A percentile compares a stretch with the other conserved stretches of the same genome.
Evolutionary conservation across 2,329 filamentous ascomycete species (phyloP).

Genomic region (Myriosclerotinia curreyana): DNA sequence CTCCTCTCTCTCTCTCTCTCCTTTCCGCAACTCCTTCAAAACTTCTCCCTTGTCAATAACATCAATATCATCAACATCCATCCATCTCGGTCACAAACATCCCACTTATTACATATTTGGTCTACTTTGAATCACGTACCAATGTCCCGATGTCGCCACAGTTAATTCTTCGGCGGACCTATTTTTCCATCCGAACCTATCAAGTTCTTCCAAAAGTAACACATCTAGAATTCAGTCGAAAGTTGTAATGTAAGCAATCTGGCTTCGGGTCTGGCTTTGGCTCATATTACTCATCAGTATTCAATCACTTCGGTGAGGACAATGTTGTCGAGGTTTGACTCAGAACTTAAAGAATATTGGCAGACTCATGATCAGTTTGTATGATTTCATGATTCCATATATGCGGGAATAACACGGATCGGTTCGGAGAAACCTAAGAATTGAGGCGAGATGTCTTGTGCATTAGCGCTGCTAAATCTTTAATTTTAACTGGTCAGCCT

Average conservation of each 20-base stretch:
- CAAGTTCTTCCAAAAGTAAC: neutral
- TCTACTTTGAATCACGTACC: constrained; percentile 1
- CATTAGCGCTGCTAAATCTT: neutral
- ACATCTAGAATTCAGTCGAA: constrained; percentile 15
- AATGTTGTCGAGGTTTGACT: neutral
- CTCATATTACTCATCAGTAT: neutral
- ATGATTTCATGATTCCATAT: too few species aligned
- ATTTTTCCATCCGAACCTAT: neutral
- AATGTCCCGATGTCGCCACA: constrained; percentile 10
- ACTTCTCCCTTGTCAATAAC: neutral
- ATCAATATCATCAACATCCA: too few species aligned
- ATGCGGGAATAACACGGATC: too few species aligned
- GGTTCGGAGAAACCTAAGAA: too few species aligned
- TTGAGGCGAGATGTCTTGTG: too few species aligned
- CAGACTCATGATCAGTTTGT: too few species aligned
- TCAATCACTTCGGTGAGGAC: neutral
- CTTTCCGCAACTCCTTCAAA: neutral
- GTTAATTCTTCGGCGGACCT: neutral
- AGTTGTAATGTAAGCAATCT: too few species aligned
- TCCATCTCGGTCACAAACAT: too few species aligned
- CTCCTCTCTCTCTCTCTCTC: neutral
- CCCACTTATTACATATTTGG: constrained; percentile 4
- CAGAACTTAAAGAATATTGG: neutral
- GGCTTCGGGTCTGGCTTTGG: too few species aligned
- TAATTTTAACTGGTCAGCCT: constrained; percentile 13